Evolutionary conservation across 83 land plant species (phyloP).

Genomic region (Picea abies): DNA sequence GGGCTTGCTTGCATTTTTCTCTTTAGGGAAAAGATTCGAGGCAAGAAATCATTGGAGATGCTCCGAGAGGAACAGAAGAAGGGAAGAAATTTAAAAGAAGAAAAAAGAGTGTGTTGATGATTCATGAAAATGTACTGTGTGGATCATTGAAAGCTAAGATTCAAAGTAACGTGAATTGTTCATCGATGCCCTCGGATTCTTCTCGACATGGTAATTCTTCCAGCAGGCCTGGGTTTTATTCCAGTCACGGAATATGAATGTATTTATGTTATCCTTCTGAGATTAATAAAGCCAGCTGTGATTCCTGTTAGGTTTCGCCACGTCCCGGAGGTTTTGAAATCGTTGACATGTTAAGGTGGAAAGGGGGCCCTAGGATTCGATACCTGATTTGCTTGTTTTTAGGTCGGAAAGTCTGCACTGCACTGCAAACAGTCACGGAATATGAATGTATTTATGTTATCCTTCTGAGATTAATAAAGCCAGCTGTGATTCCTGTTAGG

Average conservation of each 20-base stretch:
- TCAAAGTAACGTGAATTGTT: neutral
- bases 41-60: neutral
- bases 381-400: neutral
- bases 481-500: slow-evolving; percentile 3
- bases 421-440: neutral
- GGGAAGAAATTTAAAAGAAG: neutral
- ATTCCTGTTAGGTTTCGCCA: neutral
- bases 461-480: neutral
- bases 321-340: too few relatives aligned
- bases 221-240: neutral
- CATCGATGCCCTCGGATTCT: too few relatives aligned
- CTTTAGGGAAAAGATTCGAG: too few relatives aligned
- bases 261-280: neutral
- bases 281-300: neutral
- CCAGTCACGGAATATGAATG: neutral
- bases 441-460: neutral
- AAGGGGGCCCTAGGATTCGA: neutral
- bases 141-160: neutral
- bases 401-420: neutral
- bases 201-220: neutral
- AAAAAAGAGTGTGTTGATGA: neutral
- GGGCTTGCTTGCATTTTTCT: neutral
- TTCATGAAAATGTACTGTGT: neutral
- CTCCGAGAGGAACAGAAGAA: neutral
- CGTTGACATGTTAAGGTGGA: neutral